These are phyloP conservation scores for Cercospora beticola DNA, from an alignment of 2,329 filamentous ascomycete species.

Conservation along the genomic window DNA sequence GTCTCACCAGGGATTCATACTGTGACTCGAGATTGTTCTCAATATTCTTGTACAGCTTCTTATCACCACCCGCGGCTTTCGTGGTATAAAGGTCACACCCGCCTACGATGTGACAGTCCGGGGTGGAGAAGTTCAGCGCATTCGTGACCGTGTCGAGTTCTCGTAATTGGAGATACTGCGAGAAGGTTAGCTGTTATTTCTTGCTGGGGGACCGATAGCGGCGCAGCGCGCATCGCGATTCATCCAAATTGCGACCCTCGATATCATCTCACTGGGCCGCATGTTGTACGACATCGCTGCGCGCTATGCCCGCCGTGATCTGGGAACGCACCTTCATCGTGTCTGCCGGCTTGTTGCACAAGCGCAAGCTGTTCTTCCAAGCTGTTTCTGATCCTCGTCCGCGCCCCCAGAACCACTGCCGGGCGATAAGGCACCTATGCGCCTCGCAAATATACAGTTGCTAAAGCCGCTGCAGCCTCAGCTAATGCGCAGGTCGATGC, in stretches of 20 bases:
- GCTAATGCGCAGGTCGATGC: background rate
- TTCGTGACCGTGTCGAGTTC: slow-evolving; percentile 90
- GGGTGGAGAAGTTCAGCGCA: slow-evolving; percentile 92
- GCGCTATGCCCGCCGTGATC: background rate
- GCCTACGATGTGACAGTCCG: slow-evolving; percentile 87
- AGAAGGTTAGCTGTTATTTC: slow-evolving; percentile 20
- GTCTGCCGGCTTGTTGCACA: slow-evolving; percentile 1
- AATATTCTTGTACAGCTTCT: slow-evolving; percentile 96
- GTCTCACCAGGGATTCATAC: slow-evolving; percentile 81
- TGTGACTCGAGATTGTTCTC: slow-evolving; percentile 87
- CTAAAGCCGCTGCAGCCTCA: background rate
- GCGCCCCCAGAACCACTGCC: background rate
- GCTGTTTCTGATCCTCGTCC: background rate
- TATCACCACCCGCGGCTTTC: slow-evolving; percentile 91
- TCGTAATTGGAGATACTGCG: slow-evolving; percentile 83
- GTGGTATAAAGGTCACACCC: slow-evolving; percentile 97
- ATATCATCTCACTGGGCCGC: slow-evolving; percentile 23
- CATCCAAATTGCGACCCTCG: slow-evolving; percentile 18
- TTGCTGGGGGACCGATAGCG: background rate
- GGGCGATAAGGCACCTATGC: background rate
- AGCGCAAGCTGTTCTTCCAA: slow-evolving; percentile 11
- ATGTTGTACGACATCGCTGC: slow-evolving; percentile 3
- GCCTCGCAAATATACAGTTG: background rate
- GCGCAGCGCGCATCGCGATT: background rate
- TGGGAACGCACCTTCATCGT: slow-evolving; percentile 35